Base-by-base conservation (phyloP, 2,329 filamentous ascomycete species). In the Aspergillus flavus region DNA sequence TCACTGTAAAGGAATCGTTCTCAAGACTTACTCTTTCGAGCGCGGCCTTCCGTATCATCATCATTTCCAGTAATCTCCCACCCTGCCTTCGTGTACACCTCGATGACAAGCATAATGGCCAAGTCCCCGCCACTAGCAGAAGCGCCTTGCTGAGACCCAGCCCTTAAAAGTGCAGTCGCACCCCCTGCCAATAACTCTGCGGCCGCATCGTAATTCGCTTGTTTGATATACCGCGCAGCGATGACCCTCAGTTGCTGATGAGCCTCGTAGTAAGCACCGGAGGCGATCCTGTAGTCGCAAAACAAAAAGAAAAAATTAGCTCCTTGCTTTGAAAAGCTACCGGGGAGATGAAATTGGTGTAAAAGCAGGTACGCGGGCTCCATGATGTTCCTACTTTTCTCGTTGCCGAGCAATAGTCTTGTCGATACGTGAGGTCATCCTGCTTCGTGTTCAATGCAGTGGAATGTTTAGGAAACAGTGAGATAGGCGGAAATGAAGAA, bases 241-340 rank as follows among this genome's bases (percentile, higher is more conserved):
- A 97, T 94, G 60, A 97, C 94, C 66, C 95, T 93, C 69, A 97
- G 92, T 83, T 99, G 95, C 80, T 99, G 95, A 81, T 98, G 94
- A 63, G 95, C 95, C 86, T 99, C 95, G 83, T 99, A 99, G 85
- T 88, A 97, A 77, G 95, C 90, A 73, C 94, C 94, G 79, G 96
- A 93, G 69, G 88, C 85, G 79, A 97, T 97, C 79, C 93, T 92
- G 72, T 4, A 62, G 30, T 60, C 65, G 54, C 41, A 28, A 63
- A 53, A 28, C 26, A 28, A 28, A 28, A 28, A 28, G 26, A 28
- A 53, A 59, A 21, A 58, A 62, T 55, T 55, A 55, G 52, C 34
- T 21, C 19, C 12, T n/a, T 36, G 36, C 21, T 41, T 39, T 36
- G n/a, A 19, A 36, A 39, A 4, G 7, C 1, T 39, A 26, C 19